Evolutionary conservation across 352 stramenopile species (phyloP).

Genomic region (Phytophthora parvispora): DNA sequence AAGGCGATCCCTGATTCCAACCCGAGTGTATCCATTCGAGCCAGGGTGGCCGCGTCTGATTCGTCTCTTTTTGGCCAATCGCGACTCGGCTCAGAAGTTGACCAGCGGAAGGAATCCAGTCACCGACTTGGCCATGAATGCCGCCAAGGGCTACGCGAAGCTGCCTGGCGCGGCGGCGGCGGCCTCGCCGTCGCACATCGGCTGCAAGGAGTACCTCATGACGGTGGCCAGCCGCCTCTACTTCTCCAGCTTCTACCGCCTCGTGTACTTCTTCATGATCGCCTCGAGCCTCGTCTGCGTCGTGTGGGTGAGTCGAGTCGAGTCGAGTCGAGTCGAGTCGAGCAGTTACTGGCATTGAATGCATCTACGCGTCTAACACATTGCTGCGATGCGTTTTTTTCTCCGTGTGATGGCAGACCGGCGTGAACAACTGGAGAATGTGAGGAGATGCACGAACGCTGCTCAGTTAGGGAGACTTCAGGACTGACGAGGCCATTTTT

Average conservation of each 20-base stretch:
- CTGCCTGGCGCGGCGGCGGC: constrained; percentile 31
- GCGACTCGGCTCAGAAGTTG: background rate
- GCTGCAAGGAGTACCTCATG: constrained; percentile 78
- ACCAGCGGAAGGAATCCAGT: constrained; percentile 17
- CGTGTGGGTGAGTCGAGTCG: constrained; percentile 60
- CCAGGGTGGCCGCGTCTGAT: constrained; percentile 1
- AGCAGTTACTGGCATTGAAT: background rate
- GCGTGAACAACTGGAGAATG: constrained; percentile 82
- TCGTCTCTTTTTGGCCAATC: constrained; percentile 26
- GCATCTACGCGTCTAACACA: background rate
- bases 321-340: background rate
- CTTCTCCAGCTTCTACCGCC: constrained; percentile 82
- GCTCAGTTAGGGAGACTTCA: background rate
- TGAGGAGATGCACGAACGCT: constrained; percentile 23
- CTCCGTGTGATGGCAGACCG: constrained; percentile 51
- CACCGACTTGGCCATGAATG: constrained; percentile 9
- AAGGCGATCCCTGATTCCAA: no score
- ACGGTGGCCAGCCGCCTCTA: constrained; percentile 85
- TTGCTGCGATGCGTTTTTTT: background rate
- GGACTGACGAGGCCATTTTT: background rate
- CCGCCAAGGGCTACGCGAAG: constrained; percentile 43
- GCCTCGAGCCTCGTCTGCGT: constrained; percentile 76
- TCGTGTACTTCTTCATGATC: constrained; percentile 88
- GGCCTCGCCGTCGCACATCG: constrained; percentile 38
- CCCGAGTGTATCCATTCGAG: constrained; percentile 7